Evolutionary conservation across 2,329 filamentous ascomycete genomes (phyloP), one percentile per base, ranked within the genome.

Genomic region (Arachnomyces sp.): DNA sequence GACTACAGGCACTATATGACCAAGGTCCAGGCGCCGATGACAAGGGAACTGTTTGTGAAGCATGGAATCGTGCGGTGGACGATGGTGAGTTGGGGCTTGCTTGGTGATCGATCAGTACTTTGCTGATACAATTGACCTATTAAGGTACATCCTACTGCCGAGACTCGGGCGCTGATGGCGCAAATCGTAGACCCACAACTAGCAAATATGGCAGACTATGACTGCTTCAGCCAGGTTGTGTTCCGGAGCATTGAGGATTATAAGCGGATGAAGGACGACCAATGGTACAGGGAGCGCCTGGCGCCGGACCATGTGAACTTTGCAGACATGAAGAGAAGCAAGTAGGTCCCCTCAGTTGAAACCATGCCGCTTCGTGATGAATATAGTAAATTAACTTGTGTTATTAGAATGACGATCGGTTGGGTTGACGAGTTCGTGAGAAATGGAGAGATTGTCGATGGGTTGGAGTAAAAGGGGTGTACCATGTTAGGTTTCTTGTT

Each of bases 181-280:
- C 45, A 58, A 37, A 50, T 73, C 1, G 64, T 58, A 46, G 70
- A 72, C 43, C 59, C 51, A 1, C 69, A 73, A 43, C 67, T 74
- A 59, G 42, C 48, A n/a, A 70, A 71, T 36, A n/a, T 71, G 3
- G 67, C 69, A 3, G 65, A 71, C 43, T 73, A 60, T 42, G 70
- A 73, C 51, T 71, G 66, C 48, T 70, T 73, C 47, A 70, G 64
- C 36, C 69, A 73, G 49, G 65, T 70, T 0, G 56, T 71, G 0
- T 73, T 73, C 47, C 45, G 62, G 41, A 52, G 43, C 31, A 38
- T 74, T 1, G 64, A 71, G 3, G 59, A 70, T 42, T 74, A 68
- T 50, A 67, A 66, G 49, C 47, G 52, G 5, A 68, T 74, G 60
- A 72, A 72, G 49, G 40, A 64, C 11, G 71, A 74, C 49, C 65